A percentile compares a stretch with the other conserved stretches of the same genome.
Evolutionary conservation across 1,284 basidiomycete species (phyloP).

Genomic region (Cystobasidium slooffiae): DNA sequence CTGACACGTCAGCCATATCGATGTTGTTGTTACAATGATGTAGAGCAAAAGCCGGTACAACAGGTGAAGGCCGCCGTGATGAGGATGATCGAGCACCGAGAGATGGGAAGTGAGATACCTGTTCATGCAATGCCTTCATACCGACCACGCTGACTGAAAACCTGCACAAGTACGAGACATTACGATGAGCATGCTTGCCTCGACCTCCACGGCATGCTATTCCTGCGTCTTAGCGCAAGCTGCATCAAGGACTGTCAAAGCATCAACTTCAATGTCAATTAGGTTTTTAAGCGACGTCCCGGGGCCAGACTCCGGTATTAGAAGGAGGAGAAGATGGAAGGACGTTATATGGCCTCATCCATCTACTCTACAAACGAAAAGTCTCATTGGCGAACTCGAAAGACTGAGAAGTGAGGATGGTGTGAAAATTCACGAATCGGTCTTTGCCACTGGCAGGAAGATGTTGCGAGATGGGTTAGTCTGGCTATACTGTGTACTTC

Average conservation of each 20-base stretch:
- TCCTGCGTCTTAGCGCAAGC: constrained; percentile 1
- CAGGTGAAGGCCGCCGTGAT: neutral
- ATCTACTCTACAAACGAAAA: neutral
- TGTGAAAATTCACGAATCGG: neutral
- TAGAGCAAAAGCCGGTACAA: neutral
- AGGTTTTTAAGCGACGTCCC: too few species aligned
- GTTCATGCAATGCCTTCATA: neutral
- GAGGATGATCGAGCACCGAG: neutral
- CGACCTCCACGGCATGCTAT: constrained; percentile 33
- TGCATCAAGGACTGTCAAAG: neutral
- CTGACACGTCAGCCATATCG: constrained; percentile 43
- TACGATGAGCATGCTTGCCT: constrained; percentile 13
- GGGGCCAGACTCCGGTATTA: too few species aligned
- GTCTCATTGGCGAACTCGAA: neutral
- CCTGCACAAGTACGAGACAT: neutral
- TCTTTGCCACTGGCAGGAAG: constrained; percentile 6
- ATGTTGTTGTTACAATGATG: neutral
- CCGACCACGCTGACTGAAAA: neutral
- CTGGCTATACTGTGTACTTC: too few species aligned
- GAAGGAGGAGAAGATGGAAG: neutral
- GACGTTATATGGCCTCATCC: neutral
- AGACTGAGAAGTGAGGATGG: constrained; percentile 3
- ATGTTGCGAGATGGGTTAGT: neutral
- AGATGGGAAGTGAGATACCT: too few species aligned
- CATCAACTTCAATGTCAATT: neutral